phyloP scores from a whole-genome alignment of 805 yeast species.

The Myxozyma mucilagina region DNA sequence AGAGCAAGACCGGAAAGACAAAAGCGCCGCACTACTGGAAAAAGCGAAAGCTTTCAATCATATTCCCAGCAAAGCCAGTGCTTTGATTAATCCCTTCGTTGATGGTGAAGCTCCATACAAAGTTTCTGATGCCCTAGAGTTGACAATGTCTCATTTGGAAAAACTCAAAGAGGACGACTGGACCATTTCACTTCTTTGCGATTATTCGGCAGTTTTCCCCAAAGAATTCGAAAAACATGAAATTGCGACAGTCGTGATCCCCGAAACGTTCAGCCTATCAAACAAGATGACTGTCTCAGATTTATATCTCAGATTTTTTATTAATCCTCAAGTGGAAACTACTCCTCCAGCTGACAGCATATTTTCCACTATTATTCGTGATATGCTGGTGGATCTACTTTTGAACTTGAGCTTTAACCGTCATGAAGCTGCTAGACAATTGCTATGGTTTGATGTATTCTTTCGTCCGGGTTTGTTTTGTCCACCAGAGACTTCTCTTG shows the following conservation, averaged over 20 bases:
- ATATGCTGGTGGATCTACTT: slow-evolving; percentile 70
- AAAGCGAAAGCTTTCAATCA: slow-evolving; percentile 9
- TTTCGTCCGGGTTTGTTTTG: slow-evolving; percentile 68
- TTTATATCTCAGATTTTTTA: slow-evolving; percentile 52
- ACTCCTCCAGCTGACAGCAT: slow-evolving; percentile 56
- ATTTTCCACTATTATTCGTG: slow-evolving; percentile 67
- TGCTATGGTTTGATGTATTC: slow-evolving; percentile 69
- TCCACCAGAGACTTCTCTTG: slow-evolving; percentile 74
- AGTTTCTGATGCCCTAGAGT: slow-evolving; percentile 17
- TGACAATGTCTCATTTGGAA: slow-evolving; percentile 19
- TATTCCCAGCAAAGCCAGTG: slow-evolving; percentile 7
- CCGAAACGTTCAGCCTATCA: slow-evolving; percentile 19
- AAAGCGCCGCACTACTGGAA: slow-evolving; percentile 5
- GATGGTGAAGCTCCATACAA: slow-evolving; percentile 30
- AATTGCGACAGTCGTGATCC: slow-evolving; percentile 36
- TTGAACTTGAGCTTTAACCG: slow-evolving; percentile 86
- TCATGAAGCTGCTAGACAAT: slow-evolving; percentile 79
- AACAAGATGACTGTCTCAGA: slow-evolving; percentile 49
- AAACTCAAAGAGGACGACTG: slow-evolving; percentile 17
- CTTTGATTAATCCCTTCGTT: slow-evolving; percentile 22
- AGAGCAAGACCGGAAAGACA: slow-evolving; percentile 5
- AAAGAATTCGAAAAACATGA: slow-evolving; percentile 6
- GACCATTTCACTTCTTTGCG: slow-evolving; percentile 38
- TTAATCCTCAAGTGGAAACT: slow-evolving; percentile 60
- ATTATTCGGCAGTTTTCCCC: slow-evolving; percentile 38